Evolutionary conservation across 1,284 basidiomycete species (phyloP).

Genomic region (Ustilago vetiveriae): DNA sequence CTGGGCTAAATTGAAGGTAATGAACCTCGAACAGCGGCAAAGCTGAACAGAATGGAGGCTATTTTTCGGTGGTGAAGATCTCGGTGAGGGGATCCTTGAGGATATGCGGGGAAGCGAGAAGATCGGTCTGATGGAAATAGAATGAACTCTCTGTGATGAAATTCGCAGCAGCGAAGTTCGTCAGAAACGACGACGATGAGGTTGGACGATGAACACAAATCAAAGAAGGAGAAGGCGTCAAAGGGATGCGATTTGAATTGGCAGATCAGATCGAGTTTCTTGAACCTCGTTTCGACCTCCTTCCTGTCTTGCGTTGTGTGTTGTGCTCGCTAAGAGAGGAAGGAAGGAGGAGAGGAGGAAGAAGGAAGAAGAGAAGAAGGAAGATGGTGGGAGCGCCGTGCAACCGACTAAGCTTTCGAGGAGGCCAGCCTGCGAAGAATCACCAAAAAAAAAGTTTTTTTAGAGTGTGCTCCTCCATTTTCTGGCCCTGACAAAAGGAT

Average conservation of each 20-base stretch:
- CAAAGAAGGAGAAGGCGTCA: slow-evolving; percentile 33
- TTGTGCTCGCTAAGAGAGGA: slow-evolving; percentile 53
- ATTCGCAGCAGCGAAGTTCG: slow-evolving; percentile 10
- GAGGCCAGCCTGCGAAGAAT: background rate
- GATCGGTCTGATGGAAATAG: slow-evolving; percentile 8
- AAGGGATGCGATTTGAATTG: slow-evolving; percentile 37
- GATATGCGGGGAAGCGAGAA: background rate
- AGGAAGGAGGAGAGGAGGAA: slow-evolving; percentile 44
- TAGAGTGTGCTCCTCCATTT: background rate
- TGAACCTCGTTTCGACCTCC: slow-evolving; percentile 53
- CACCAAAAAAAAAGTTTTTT: slow-evolving; percentile 1
- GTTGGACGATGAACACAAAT: slow-evolving; percentile 43
- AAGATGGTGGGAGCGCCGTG: slow-evolving; percentile 44
- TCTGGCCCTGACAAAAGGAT: background rate
- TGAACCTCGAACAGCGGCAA: slow-evolving; percentile 35
- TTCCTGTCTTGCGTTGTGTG: slow-evolving; percentile 50
- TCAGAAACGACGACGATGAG: slow-evolving; percentile 8
- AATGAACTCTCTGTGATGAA: background rate
- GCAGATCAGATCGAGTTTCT: slow-evolving; percentile 48
- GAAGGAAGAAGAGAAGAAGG: slow-evolving; percentile 49
- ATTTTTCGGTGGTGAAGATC: slow-evolving; percentile 23
- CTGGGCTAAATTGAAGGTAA: slow-evolving; percentile 19
- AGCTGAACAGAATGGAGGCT: slow-evolving; percentile 36
- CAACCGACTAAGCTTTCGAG: slow-evolving; percentile 26
- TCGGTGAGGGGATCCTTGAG: background rate